phyloP scores from a whole-genome alignment of 257 asterid species.

The Buddleja alternifolia region DNA sequence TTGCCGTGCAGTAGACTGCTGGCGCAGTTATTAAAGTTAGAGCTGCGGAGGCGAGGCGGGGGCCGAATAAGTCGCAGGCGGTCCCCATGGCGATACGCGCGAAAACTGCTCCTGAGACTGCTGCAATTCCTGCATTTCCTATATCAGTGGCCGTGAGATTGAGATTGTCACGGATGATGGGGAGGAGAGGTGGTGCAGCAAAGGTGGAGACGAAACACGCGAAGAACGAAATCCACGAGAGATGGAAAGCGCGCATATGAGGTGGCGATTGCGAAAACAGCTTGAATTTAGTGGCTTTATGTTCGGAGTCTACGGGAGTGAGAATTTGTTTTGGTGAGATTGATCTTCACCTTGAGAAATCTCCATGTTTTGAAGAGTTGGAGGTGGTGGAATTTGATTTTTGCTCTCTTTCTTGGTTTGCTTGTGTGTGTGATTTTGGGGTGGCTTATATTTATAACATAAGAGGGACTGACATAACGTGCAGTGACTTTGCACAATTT shows the following conservation, averaged over 20 bases:
- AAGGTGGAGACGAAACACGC: slow-evolving; percentile 90
- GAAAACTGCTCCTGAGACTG: slow-evolving; percentile 84
- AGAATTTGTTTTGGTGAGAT: slow-evolving; percentile 38
- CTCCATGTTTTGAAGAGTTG: slow-evolving; percentile 35
- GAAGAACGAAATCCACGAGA: slow-evolving; percentile 85
- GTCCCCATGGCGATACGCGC: slow-evolving; percentile 88
- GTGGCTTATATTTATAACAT: slow-evolving; percentile 34
- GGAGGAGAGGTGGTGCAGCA: slow-evolving; percentile 85
- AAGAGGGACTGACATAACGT: background rate
- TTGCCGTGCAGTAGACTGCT: slow-evolving; percentile 62
- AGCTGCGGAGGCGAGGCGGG: slow-evolving; percentile 73
- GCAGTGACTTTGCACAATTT: background rate
- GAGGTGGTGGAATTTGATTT: background rate
- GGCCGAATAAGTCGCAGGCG: slow-evolving; percentile 81
- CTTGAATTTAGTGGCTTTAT: slow-evolving; percentile 63
- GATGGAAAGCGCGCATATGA: slow-evolving; percentile 89
- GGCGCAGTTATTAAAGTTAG: slow-evolving; percentile 74
- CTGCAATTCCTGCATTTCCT: slow-evolving; percentile 87
- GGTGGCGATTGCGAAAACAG: slow-evolving; percentile 59
- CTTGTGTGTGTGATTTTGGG: background rate
- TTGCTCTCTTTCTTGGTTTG: background rate
- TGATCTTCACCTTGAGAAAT: slow-evolving; percentile 22
- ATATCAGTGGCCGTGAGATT: slow-evolving; percentile 77
- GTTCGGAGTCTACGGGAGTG: slow-evolving; percentile 82
- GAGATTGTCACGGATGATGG: slow-evolving; percentile 83